Percentiles rank a stretch among this genome's conserved stretches.
These are phyloP conservation scores for Dissophora ornata DNA, from an alignment of 192 early-diverging fungal genomes.

Conservation along the genomic window DNA sequence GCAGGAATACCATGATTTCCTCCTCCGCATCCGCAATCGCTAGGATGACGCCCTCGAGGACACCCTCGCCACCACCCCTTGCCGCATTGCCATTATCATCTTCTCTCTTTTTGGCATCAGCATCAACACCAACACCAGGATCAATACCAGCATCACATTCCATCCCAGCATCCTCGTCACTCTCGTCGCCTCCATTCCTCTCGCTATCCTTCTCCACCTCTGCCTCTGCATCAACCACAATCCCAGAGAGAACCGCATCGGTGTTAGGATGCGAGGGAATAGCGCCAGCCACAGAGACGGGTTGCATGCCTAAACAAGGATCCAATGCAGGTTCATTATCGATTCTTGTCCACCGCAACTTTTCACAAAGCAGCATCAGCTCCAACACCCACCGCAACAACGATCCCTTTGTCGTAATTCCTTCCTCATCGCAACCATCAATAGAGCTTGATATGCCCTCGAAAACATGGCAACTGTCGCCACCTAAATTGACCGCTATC, in stretches of 20 bases:
- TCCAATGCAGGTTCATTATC: slow-evolving; percentile 48
- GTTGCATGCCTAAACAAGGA: slow-evolving; percentile 6
- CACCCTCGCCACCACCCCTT: slow-evolving; percentile 35
- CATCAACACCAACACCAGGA: not conserved
- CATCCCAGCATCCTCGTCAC: slow-evolving; percentile 9
- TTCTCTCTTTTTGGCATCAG: slow-evolving; percentile 1
- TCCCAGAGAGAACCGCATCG: slow-evolving; percentile 38
- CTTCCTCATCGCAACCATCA: not conserved
- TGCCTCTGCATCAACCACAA: slow-evolving; percentile 1
- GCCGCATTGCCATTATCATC: not conserved
- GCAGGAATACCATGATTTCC: slow-evolving; percentile 37
- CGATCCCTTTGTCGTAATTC: not conserved
- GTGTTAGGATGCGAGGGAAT: slow-evolving; percentile 21
- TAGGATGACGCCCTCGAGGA: slow-evolving; percentile 33
- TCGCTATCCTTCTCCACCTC: slow-evolving; percentile 9
- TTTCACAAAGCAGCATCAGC: not conserved
- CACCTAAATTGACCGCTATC: slow-evolving; percentile 30
- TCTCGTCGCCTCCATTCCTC: not conserved
- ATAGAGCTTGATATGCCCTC: slow-evolving; percentile 7
- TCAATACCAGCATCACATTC: slow-evolving; percentile 4
- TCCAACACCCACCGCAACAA: slow-evolving; percentile 6
- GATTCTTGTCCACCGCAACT: slow-evolving; percentile 19
- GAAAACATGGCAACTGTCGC: slow-evolving; percentile 4
- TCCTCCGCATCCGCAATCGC: slow-evolving; percentile 4
- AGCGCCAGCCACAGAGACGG: slow-evolving; percentile 3